A percentile compares a stretch with the other conserved stretches of the same genome.
phyloP scores from a whole-genome alignment of 768 basidiomycete genomes.

The Termitomyces sp. region DNA sequence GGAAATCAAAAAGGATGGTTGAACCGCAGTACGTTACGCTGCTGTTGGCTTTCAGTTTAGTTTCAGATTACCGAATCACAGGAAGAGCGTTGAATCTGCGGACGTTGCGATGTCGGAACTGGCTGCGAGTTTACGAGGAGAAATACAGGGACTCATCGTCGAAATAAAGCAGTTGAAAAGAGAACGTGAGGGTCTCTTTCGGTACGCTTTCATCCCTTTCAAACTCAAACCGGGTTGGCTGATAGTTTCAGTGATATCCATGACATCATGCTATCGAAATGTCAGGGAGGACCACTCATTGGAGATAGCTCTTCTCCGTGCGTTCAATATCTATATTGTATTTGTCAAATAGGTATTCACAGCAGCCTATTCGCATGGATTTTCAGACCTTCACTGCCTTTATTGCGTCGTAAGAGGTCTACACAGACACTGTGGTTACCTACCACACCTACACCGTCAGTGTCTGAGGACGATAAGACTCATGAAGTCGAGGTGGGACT shows the following conservation, averaged over 20 bases:
- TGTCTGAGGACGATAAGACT: not conserved
- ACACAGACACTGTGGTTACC: constrained; percentile 6
- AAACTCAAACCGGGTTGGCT: not conserved
- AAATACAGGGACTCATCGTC: constrained; percentile 5
- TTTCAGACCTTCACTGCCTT: not conserved
- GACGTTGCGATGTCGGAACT: constrained; percentile 10
- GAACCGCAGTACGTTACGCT: constrained; percentile 5
- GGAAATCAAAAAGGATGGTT: constrained; percentile 2
- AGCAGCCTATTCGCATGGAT: not conserved
- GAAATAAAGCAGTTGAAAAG: constrained; percentile 9
- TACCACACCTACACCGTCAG: not conserved
- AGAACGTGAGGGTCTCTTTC: constrained; percentile 9
- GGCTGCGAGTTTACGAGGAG: constrained; percentile 5
- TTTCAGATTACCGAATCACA: not conserved
- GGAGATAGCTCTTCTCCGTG: not conserved
- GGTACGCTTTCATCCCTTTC: constrained; percentile 1
- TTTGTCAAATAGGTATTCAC: not conserved
- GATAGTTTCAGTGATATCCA: constrained; percentile 9
- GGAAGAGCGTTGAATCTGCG: not conserved
- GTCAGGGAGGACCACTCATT: not conserved
- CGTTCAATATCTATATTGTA: not conserved
- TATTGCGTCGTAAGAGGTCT: not conserved
- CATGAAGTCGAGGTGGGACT: constrained; percentile 4
- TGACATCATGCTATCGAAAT: constrained; percentile 11
- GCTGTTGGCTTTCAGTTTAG: not conserved